Evolutionary conservation across 257 asterid species (phyloP).

Genomic region (Forsythia viridissima): DNA sequence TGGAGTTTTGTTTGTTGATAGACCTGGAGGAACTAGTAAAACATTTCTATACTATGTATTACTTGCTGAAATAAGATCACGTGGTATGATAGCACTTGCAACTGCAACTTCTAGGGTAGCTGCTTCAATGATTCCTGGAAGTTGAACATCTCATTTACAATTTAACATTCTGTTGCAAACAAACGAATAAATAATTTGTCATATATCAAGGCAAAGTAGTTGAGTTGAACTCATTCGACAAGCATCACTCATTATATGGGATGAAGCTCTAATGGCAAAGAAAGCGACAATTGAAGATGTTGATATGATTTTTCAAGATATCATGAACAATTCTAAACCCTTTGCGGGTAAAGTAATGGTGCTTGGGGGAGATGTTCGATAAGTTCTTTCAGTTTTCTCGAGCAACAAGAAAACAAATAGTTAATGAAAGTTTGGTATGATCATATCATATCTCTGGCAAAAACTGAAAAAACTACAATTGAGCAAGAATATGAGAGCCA

Average conservation of each 20-base stretch:
- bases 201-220: background rate
- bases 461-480: background rate
- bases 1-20: background rate
- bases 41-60: conserved; percentile 10
- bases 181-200: background rate
- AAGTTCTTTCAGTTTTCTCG: background rate
- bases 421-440: background rate
- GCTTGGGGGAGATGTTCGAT: conserved; percentile 3
- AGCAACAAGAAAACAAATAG: background rate
- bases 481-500: too few species aligned
- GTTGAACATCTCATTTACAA: background rate
- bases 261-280: conserved; percentile 15
- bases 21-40: conserved; percentile 1
- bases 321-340: background rate
- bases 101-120: conserved; percentile 7
- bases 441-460: background rate
- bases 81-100: conserved; percentile 8
- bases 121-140: background rate
- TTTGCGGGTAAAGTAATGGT: conserved; percentile 14
- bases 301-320: background rate
- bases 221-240: background rate
- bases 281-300: background rate
- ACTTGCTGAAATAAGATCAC: background rate
- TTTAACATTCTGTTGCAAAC: conserved; percentile 16
- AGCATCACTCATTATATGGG: background rate